These are phyloP conservation scores for Recurvomyces mirabilis DNA, from an alignment of 495 filamentous ascomycete genomes.

Conservation along the genomic window DNA sequence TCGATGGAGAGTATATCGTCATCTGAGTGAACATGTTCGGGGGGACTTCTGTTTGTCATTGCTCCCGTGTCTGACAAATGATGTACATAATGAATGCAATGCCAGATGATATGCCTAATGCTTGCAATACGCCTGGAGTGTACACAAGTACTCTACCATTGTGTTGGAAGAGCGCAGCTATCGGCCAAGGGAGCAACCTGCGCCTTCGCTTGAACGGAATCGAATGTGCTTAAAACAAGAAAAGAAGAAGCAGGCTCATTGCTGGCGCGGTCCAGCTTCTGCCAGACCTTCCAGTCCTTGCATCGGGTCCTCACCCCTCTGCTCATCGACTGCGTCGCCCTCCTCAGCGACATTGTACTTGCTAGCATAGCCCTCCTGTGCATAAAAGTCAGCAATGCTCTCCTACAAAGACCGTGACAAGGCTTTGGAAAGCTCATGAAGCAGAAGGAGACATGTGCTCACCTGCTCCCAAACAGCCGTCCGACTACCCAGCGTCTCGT, in stretches of 20 bases:
- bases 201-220: neutral
- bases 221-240: neutral
- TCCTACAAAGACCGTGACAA: no score
- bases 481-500: conserved; percentile 78
- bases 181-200: no score
- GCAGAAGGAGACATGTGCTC: conserved; percentile 31
- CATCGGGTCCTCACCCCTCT: conserved; percentile 74
- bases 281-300: conserved; percentile 87
- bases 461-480: conserved; percentile 99
- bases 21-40: no score
- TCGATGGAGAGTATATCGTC: conserved; percentile 80
- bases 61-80: no score
- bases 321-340: conserved; percentile 44
- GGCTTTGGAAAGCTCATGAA: conserved; percentile 10
- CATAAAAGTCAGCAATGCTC: no score
- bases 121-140: no score
- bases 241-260: conserved; percentile 5
- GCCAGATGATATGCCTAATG: neutral
- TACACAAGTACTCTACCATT: no score
- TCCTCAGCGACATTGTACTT: conserved; percentile 85
- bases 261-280: conserved; percentile 62
- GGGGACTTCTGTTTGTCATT: neutral
- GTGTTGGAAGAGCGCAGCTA: no score
- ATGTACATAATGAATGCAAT: no score
- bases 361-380: conserved; percentile 82